Evolutionary conservation across 345 rosid species (phyloP), one percentile per base, ranked within the genome.

Genomic region (Limnanthes douglasii): DNA sequence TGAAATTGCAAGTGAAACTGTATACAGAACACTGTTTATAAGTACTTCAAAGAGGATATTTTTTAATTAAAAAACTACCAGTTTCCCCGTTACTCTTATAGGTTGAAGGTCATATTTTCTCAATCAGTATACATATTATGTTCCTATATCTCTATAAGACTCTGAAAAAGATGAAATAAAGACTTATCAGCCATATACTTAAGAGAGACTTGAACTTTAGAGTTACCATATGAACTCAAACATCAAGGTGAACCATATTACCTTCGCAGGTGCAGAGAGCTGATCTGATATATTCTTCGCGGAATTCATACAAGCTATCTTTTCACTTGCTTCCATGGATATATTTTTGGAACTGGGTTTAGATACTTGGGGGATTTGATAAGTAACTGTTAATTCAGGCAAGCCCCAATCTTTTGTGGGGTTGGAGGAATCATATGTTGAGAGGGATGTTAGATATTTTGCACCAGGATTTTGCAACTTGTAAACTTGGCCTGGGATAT

Each of bases 341-440:
- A 59, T 69, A 29, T 37, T 41, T 17, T 40, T 67, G 25, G 39
- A 39, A 43, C 11, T 39, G 3, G 54, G 41, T 45, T 59, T 43
- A 6, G 29, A 48, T 23, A 11, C 20, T 8, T 46, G 15, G 34
- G 51, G 51, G 46, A 15, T 47, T 56, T 55, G 28, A 50, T 37
- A 43, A 15, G 42, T 44, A 18, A 48, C 45, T 11, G 77, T 67
- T 37, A 82, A 57, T 39, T 66, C 73, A 27, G 95, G 82, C 59
- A 73, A 82, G 15, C 72, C 75, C 97, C 97, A 82, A 21, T 73
- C 86, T 57, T 62, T 71, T 14, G 97, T 78, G 39, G 95, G 97
- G 69, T 75, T 66, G 28, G 85, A 82, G 45, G 94, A 66, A 65
- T 86, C 78, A 38, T 78, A 82, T 11, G 50, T 62, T 14, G 85